phyloP scores from a whole-genome alignment of 495 filamentous ascomycete species.

The Usnea hakonensis region DNA sequence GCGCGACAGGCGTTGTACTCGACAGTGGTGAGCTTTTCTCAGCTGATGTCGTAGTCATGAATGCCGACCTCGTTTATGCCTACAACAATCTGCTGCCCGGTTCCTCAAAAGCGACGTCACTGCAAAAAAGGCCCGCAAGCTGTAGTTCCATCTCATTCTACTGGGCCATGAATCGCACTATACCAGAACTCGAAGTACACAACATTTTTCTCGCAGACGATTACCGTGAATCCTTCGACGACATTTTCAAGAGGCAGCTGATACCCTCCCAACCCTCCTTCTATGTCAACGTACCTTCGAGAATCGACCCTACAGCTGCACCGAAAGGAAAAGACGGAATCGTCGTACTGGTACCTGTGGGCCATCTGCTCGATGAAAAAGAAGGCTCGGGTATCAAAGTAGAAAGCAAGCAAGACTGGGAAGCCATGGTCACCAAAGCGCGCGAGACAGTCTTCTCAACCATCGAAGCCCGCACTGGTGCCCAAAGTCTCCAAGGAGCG shows the following conservation, averaged over 20 bases:
- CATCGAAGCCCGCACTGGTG: slow-evolving; percentile 47
- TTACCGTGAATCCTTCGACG: slow-evolving; percentile 61
- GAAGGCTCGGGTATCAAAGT: slow-evolving; percentile 29
- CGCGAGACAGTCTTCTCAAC: slow-evolving; percentile 47
- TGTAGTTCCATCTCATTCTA: slow-evolving; percentile 70
- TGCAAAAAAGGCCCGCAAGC: slow-evolving; percentile 43
- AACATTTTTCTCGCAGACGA: slow-evolving; percentile 68
- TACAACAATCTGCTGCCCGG: slow-evolving; percentile 56
- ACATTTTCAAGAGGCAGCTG: slow-evolving; percentile 57
- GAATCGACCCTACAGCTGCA: slow-evolving; percentile 57
- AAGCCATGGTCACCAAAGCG: slow-evolving; percentile 41
- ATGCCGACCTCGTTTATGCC: slow-evolving; percentile 63
- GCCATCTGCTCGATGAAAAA: slow-evolving; percentile 44
- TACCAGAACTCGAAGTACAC: slow-evolving; percentile 56
- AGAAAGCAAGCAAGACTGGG: slow-evolving; percentile 47
- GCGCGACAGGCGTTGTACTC: slow-evolving; percentile 48
- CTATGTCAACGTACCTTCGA: slow-evolving; percentile 64
- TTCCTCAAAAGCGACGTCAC: slow-evolving; percentile 37
- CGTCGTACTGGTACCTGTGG: slow-evolving; percentile 60
- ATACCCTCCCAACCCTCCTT: slow-evolving; percentile 59
- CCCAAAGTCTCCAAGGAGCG: slow-evolving; percentile 31
- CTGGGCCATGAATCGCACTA: slow-evolving; percentile 51
- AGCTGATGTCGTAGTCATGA: slow-evolving; percentile 57
- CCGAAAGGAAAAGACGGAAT: slow-evolving; percentile 53
- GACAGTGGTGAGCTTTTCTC: slow-evolving; percentile 41